Conservation (phyloP, 306 rosid genomes). For the Urtica urens region DNA sequence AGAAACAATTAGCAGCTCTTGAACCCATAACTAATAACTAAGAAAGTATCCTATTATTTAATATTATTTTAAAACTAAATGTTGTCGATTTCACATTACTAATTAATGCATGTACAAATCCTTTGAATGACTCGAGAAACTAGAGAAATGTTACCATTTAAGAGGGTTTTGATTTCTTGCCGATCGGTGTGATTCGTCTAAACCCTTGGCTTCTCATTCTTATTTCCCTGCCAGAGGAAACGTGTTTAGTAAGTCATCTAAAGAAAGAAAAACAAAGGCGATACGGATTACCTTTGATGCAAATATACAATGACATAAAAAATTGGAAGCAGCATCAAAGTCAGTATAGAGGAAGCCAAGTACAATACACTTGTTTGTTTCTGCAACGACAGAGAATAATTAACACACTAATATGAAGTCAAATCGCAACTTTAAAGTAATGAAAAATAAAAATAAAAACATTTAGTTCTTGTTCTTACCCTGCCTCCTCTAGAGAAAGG, state of each 20-base stretch:
- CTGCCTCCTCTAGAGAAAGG: slow-evolving; percentile 81
- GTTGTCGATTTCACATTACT: no score
- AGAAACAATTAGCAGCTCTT: no score
- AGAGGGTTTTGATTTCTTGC: slow-evolving; percentile 50
- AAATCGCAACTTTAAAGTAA: no score
- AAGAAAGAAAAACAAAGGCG: slow-evolving; percentile 12
- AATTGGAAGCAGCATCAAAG: slow-evolving; percentile 83
- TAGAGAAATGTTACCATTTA: slow-evolving; percentile 50
- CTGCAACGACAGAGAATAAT: slow-evolving; percentile 31
- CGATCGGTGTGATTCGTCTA: slow-evolving; percentile 54
- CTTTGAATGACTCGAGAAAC: no score
- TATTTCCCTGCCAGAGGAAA: slow-evolving; percentile 53
- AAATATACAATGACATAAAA: slow-evolving; percentile 75
- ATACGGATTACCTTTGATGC: slow-evolving; percentile 54
- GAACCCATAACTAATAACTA: no score
- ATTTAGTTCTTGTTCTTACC: slow-evolving; percentile 38
- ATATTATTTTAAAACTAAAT: no score
- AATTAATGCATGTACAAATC: no score
- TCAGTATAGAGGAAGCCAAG: slow-evolving; percentile 60
- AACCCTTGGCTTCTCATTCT: slow-evolving; percentile 59
- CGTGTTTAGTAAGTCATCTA: slow-evolving; percentile 8
- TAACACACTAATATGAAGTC: background rate
- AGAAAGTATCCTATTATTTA: no score
- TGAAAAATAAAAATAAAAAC: background rate
- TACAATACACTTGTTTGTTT: slow-evolving; percentile 51